Conservation (phyloP, 139 green algal species). For the Cymbomonas tetramitiformis region DNA sequence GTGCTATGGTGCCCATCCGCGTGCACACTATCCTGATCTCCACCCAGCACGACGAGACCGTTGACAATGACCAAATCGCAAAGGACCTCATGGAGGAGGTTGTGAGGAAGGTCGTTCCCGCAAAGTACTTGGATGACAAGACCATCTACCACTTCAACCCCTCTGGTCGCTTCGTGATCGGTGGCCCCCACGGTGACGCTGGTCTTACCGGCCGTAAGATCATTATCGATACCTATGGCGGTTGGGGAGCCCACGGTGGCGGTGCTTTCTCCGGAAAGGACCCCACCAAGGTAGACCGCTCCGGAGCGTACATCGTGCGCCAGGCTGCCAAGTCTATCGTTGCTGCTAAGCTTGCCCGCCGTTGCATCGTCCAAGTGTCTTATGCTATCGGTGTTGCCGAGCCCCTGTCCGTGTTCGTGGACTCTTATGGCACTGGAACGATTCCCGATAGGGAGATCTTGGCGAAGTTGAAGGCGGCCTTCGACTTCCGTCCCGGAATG, state of each 20-base stretch:
- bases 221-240: conserved; percentile 99
- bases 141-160: conserved; percentile 99
- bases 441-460: conserved; percentile 80
- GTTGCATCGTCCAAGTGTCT: conserved; percentile 70
- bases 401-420: conserved; percentile 89
- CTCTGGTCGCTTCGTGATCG: conserved; percentile 91
- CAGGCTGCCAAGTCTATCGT: conserved; percentile 96
- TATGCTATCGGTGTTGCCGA: conserved; percentile 94
- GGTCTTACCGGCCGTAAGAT: conserved; percentile 97
- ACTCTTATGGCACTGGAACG: conserved; percentile 91
- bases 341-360: conserved; percentile 65
- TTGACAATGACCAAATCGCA: conserved; percentile 90
- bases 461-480: conserved; percentile 59
- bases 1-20: conserved; percentile 72
- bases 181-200: conserved; percentile 89
- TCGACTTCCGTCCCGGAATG: conserved; percentile 89
- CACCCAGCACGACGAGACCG: conserved; percentile 74
- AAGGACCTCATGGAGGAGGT: conserved; percentile 91
- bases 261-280: conserved; percentile 95
- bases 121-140: conserved; percentile 93
- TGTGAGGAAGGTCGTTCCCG: conserved; percentile 94
- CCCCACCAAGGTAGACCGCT: conserved; percentile 69
- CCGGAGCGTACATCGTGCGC: conserved; percentile 92
- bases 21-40: conserved; percentile 99
- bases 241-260: conserved; percentile 93